Evolutionary conservation across 805 yeast genomes (phyloP), one percentile per base, ranked within the genome.

Genomic region (Zygotorulaspora sp.): DNA sequence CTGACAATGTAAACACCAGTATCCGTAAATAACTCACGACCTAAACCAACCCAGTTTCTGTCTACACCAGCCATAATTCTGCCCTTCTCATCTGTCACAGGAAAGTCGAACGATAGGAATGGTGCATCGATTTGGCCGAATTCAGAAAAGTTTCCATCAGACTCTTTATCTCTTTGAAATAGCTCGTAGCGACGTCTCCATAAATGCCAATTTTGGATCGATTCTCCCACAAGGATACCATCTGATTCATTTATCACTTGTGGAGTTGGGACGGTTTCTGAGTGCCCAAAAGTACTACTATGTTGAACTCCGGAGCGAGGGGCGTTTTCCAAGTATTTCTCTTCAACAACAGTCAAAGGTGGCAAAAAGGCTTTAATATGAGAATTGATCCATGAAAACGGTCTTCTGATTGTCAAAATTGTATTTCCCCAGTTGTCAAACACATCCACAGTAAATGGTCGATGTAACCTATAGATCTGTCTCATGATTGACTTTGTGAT

Each of bases 21-120:
- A 61, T 92, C 97, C 0, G 97, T 89, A 55, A 90, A 82, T 53
- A 89, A 63, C 57, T 92, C 98, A 53, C 97, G 73, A 2, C 94
- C 95, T 28, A 92, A 65, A 0, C 98, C 98, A 5, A 84, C 95
- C 92, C 96, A 92, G 61, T 88, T 88, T 52, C 97, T 73, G 59
- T 87, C 92, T 2, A 92, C 90, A 1, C 83, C 70, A 0, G 83
- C 96, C 38, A 83, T 64, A 0, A 83, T 74, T 11, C 70, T 64
- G 0, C 79, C 80, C 1, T 66, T 36, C 26, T 70, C 78, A 57
- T 87, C 77, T 23, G 50, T 54, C 2, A 87, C 83, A 0, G 94
- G 89, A 61, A 92, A 92, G 40, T 83, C 85, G 69, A 88, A 90
- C 8, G 95, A 73, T 33, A 92, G 64, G 43, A 90, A 82, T 2